These are phyloP conservation scores for Rhodotorula paludigena DNA, from an alignment of 768 basidiomycete species.

Conservation along the genomic window DNA sequence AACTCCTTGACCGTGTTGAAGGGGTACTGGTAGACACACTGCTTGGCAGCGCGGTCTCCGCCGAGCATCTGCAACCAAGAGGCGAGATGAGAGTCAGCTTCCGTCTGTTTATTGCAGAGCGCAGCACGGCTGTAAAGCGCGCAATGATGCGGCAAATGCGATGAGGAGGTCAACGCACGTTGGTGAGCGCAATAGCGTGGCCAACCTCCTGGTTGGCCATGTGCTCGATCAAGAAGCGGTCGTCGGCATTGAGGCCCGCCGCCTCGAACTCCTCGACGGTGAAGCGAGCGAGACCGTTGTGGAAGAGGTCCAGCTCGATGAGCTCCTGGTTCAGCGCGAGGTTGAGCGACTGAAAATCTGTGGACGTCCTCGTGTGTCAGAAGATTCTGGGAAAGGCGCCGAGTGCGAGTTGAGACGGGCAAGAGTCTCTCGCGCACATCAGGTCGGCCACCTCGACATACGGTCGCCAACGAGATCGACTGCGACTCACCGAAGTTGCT, in stretches of 20 bases:
- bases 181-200: slow-evolving; percentile 57
- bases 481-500: slow-evolving; percentile 53
- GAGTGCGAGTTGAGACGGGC: too few relatives aligned
- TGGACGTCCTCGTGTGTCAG: too few relatives aligned
- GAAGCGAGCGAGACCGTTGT: slow-evolving; percentile 57
- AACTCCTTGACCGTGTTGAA: slow-evolving; percentile 59
- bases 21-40: slow-evolving; percentile 51
- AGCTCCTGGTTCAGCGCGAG: slow-evolving; percentile 62
- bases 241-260: slow-evolving; percentile 56
- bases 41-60: slow-evolving; percentile 51
- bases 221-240: slow-evolving; percentile 57
- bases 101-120: too few relatives aligned
- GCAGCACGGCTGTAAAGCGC: too few relatives aligned
- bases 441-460: too few relatives aligned
- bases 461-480: neutral
- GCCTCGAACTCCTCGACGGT: slow-evolving; percentile 57
- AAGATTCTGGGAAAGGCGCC: too few relatives aligned
- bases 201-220: slow-evolving; percentile 62
- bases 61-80: slow-evolving; percentile 23
- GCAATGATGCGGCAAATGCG: too few relatives aligned
- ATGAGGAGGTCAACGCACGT: slow-evolving; percentile 51
- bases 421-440: too few relatives aligned
- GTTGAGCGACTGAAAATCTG: slow-evolving; percentile 50
- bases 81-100: slow-evolving; percentile 31
- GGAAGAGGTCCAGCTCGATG: slow-evolving; percentile 57